These are phyloP conservation scores for Monilinia vaccinii-corymbosi DNA, from an alignment of 2,329 filamentous ascomycete genomes.

Conservation along the genomic window DNA sequence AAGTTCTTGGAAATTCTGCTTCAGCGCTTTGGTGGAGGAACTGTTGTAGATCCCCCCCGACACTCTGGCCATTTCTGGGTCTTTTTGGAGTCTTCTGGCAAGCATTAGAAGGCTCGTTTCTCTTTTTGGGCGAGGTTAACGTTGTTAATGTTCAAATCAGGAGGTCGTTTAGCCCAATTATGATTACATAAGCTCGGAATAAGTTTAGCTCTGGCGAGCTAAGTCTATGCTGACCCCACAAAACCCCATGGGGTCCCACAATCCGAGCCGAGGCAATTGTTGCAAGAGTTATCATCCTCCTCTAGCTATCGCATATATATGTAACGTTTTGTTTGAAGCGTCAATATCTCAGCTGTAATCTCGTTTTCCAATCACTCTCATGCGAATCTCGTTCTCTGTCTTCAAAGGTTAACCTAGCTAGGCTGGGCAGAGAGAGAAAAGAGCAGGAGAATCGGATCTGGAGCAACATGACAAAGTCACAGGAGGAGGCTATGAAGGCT, in stretches of 20 bases:
- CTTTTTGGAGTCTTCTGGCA: too few species aligned
- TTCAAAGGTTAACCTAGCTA: too few species aligned
- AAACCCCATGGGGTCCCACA: neutral
- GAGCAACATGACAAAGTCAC: slow-evolving; percentile 9
- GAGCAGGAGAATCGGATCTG: slow-evolving; percentile 2
- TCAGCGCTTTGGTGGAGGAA: too few species aligned
- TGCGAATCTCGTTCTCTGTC: neutral
- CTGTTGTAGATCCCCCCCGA: too few species aligned
- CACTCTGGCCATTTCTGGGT: neutral
- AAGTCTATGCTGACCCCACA: too few species aligned
- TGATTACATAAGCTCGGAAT: too few species aligned
- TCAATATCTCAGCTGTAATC: neutral
- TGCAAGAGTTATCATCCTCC: neutral
- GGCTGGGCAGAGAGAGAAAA: too few species aligned
- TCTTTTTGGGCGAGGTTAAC: neutral
- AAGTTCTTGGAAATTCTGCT: too few species aligned
- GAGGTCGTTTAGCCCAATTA: too few species aligned
- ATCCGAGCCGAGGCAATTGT: neutral
- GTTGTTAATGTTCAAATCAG: too few species aligned
- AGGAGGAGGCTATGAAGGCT: slow-evolving; percentile 20
- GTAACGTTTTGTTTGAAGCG: neutral
- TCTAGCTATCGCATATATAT: too few species aligned
- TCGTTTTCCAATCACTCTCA: neutral
- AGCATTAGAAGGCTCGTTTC: neutral
- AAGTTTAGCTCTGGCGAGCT: too few species aligned